Conservation (phyloP, 192 early-diverging fungal genomes). For the Dimargaris verticillata region DNA sequence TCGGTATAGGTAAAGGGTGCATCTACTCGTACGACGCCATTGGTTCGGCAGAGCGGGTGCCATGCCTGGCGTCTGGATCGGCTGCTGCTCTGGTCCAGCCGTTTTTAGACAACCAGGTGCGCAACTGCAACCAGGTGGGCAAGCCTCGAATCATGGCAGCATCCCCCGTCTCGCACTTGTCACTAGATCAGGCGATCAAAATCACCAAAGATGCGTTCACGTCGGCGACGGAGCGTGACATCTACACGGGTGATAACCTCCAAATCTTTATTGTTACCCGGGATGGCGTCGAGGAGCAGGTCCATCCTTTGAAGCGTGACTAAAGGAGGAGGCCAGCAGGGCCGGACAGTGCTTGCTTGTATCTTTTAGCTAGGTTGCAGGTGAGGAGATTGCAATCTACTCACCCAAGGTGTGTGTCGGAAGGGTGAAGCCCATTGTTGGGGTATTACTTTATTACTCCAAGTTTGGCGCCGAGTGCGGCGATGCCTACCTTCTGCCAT, state of each 20-base stretch:
- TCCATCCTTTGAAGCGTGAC: conserved; percentile 78
- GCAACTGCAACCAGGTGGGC: conserved; percentile 45
- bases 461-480: no score
- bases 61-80: conserved; percentile 62
- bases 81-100: conserved; percentile 86
- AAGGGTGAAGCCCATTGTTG: no score
- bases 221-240: conserved; percentile 92
- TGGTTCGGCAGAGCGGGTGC: conserved; percentile 70
- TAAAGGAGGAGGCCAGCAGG: conserved; percentile 30
- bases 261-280: conserved; percentile 79
- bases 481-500: no score
- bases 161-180: conserved; percentile 17
- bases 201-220: conserved; percentile 94
- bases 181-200: conserved; percentile 45
- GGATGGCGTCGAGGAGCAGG: conserved; percentile 56
- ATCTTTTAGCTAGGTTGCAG: no score
- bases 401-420: no score
- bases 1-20: no score
- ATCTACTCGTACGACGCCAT: conserved; percentile 87
- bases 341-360: no score
- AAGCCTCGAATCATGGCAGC: not conserved
- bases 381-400: no score
- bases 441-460: no score
- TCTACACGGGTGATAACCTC: conserved; percentile 91
- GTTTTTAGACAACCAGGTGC: conserved; percentile 91